A percentile compares a stretch with the other conserved stretches of the same genome.
Conservation (phyloP, 805 yeast genomes). For the Cyberlindnera veronae region DNA sequence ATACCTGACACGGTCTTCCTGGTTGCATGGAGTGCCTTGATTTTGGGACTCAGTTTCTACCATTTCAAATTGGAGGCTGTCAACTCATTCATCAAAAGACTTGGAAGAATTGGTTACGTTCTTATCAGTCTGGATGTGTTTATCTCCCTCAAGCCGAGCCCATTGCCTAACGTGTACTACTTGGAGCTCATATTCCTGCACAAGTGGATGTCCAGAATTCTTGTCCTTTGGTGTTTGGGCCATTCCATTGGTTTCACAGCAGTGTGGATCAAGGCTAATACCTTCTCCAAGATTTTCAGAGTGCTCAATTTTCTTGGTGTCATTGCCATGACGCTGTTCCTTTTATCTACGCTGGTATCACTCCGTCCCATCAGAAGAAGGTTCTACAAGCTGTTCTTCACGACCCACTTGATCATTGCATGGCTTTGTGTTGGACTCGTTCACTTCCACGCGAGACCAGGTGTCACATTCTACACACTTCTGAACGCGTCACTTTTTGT, state of each 20-base stretch:
- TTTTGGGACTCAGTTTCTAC: conserved; percentile 32
- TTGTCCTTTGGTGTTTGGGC: conserved; percentile 39
- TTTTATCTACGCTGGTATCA: conserved; percentile 42
- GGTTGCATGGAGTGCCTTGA: conserved; percentile 32
- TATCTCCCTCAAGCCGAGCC: conserved; percentile 55
- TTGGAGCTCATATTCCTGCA: conserved; percentile 55
- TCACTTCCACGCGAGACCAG: conserved; percentile 68
- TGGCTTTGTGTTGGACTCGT: conserved; percentile 43
- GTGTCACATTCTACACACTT: conserved; percentile 40
- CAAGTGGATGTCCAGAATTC: conserved; percentile 66
- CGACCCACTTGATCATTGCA: conserved; percentile 51
- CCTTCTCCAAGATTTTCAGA: conserved; percentile 33
- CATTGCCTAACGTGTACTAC: conserved; percentile 45
- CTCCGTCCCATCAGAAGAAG: conserved; percentile 46
- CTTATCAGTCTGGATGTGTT: conserved; percentile 56
- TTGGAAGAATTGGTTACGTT: conserved; percentile 59
- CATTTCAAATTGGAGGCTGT: conserved; percentile 34
- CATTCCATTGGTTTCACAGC: conserved; percentile 53
- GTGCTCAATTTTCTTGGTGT: conserved; percentile 52
- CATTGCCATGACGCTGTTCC: conserved; percentile 34
- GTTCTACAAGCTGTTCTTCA: conserved; percentile 51
- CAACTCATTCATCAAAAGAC: conserved; percentile 44
- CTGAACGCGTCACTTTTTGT: conserved; percentile 31
- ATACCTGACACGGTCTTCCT: conserved; percentile 36
- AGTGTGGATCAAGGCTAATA: conserved; percentile 43